Conservation (phyloP, 495 filamentous ascomycete species). For the Usnea hakonensis region DNA sequence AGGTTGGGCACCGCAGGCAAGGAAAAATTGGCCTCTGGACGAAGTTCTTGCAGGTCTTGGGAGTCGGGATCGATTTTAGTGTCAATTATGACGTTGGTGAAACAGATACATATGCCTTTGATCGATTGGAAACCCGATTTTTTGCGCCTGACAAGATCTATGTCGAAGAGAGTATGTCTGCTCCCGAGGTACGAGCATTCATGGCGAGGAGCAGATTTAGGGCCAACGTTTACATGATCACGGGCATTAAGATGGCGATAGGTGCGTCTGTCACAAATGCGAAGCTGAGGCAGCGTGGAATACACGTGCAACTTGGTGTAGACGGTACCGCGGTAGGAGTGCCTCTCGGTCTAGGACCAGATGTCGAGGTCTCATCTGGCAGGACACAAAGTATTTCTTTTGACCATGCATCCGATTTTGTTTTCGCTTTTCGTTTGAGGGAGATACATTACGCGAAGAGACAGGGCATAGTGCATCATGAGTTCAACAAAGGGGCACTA, state of each 20-base stretch:
- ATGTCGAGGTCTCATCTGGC: not conserved
- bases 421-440: slow-evolving; percentile 21
- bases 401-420: slow-evolving; percentile 10
- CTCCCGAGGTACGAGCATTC: slow-evolving; percentile 2
- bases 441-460: slow-evolving; percentile 14
- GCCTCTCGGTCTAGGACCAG: slow-evolving; percentile 15
- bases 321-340: slow-evolving; percentile 13
- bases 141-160: not conserved
- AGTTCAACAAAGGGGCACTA: slow-evolving; percentile 9
- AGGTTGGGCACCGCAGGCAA: not conserved
- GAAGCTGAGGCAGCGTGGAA: not conserved
- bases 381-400: not conserved
- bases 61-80: slow-evolving; percentile 13
- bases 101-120: not conserved
- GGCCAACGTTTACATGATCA: slow-evolving; percentile 22
- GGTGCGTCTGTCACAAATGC: slow-evolving; percentile 13
- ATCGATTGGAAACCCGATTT: not conserved
- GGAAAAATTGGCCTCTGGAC: slow-evolving; percentile 18
- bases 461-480: slow-evolving; percentile 1
- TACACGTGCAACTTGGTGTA: slow-evolving; percentile 14
- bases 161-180: not conserved
- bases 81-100: slow-evolving; percentile 1
- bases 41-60: slow-evolving; percentile 14
- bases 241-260: slow-evolving; percentile 22
- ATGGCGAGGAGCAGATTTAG: slow-evolving; percentile 10